Base-by-base conservation (phyloP, 768 basidiomycete species). In the Trametes villosa region DNA sequence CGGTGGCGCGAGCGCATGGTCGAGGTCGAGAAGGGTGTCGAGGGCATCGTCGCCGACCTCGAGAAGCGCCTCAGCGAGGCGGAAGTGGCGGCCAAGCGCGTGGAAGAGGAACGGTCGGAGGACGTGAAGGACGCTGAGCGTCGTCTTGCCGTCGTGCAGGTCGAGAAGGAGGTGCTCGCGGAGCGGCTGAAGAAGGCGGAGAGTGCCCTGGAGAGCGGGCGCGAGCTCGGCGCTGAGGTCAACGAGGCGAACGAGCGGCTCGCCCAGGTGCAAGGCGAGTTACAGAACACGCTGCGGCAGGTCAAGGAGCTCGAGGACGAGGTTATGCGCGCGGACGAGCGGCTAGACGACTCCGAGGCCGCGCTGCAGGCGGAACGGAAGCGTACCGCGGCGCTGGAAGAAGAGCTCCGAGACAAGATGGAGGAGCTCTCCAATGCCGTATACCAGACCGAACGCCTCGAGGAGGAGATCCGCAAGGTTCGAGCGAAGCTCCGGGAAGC, bases 11-110 rank as follows among this genome's bases (percentile, higher is more conserved):
- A 82, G 51, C 79, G 88, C 45, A 89, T 92, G 84, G 66, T 64
- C 9, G 89, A 91, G 59, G 87, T 91, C 9, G 86, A 92, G 71
- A 77, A 76, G 50, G 88, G 87, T 4, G 90, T 91, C 27, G 82
- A 83, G 36, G 83, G 75, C 9, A 87, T 92, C 57, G 77, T 94
- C 20, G 74, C 74, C n/a, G 83, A 85, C 50, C 72, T 94, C 59
- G 89, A 92, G 73, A 66, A 67, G 62, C 86, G 82, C 64, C 67
- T 83, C 2, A 76, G 75, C 42, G 77, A 74, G 34, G 83, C 89
- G 0, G 87, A 89, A 66, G 74, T 76, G 53, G 75, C 71, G 26
- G 76, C 75, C 9, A 74, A 74, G 36, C 72, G 76, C 3, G 76
- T 77, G 0, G 73, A 83, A 53, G 70, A 81, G 42, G 79, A 80